These are phyloP conservation scores for Phoma sp. DNA, from an alignment of 2,329 filamentous ascomycete genomes.

Conservation along the genomic window DNA sequence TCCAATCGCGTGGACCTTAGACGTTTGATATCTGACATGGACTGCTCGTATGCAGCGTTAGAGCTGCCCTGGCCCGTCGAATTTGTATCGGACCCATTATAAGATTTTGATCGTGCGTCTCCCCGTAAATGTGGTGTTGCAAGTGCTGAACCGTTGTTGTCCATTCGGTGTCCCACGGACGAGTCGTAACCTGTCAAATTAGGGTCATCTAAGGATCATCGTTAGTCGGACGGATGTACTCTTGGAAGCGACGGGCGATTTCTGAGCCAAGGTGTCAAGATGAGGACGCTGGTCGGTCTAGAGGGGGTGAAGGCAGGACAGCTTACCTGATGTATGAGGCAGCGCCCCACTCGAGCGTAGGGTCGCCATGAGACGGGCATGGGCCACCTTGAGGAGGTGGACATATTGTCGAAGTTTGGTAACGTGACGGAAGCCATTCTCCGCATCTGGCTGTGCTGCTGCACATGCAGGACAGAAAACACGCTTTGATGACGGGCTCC, in stretches of 20 bases:
- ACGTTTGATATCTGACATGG: constrained; percentile 90
- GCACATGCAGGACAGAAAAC: constrained; percentile 75
- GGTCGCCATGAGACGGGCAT: constrained; percentile 87
- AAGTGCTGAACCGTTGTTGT: constrained; percentile 53
- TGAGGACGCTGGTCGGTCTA: constrained; percentile 32
- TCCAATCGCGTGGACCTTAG: constrained; percentile 92
- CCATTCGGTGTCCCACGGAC: constrained; percentile 65
- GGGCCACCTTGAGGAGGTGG: constrained; percentile 87
- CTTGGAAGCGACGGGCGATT: constrained; percentile 37
- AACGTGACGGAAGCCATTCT: constrained; percentile 72
- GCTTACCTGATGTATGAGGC: constrained; percentile 69
- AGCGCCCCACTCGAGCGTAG: constrained; percentile 82
- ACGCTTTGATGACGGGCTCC: constrained; percentile 70
- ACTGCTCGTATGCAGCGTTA: constrained; percentile 80
- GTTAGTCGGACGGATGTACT: constrained; percentile 40
- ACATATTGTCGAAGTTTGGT: constrained; percentile 93
- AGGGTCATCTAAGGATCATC: constrained; percentile 65
- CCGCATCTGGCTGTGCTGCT: constrained; percentile 61
- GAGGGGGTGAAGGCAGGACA: constrained; percentile 19
- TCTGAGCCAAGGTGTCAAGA: constrained; percentile 41
- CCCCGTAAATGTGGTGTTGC: constrained; percentile 64
- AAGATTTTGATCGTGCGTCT: constrained; percentile 76
- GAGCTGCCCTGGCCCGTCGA: constrained; percentile 64
- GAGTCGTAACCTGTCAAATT: constrained; percentile 71
- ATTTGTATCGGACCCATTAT: constrained; percentile 64